Conservation (phyloP, 169 alveolate genomes). For the Neospora caninum region DNA sequence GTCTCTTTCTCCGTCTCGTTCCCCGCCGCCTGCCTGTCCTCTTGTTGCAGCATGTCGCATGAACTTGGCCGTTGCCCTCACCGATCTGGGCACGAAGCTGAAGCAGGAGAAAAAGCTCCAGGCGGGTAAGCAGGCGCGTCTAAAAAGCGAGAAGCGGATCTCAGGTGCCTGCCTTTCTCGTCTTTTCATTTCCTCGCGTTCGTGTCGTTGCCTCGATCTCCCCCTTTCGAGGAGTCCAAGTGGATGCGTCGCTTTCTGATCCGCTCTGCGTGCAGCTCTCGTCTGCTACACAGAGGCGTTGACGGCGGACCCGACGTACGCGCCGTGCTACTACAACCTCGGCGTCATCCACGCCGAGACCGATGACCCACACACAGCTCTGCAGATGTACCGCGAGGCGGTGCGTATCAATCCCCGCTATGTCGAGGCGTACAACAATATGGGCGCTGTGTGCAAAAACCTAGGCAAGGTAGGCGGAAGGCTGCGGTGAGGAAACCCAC, state of each 20-base stretch:
- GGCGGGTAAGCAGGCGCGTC: conserved; percentile 6
- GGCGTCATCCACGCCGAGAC: conserved; percentile 45
- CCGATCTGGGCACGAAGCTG: conserved; percentile 58
- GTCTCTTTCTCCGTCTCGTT: not conserved
- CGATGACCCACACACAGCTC: not conserved
- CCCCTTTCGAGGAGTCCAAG: too few species aligned
- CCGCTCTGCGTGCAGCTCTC: not conserved
- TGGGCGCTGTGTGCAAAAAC: conserved; percentile 70
- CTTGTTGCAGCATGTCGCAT: not conserved
- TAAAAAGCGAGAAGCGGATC: not conserved
- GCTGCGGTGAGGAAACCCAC: too few species aligned
- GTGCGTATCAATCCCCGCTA: conserved; percentile 51
- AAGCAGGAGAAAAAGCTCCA: not conserved
- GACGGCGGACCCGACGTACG: not conserved
- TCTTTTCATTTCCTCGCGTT: too few species aligned
- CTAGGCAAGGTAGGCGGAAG: conserved; percentile 28
- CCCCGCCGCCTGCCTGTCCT: not conserved
- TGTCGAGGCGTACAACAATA: conserved; percentile 73
- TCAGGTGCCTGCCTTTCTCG: not conserved
- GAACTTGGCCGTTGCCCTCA: conserved; percentile 46
- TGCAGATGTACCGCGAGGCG: conserved; percentile 6
- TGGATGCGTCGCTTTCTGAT: too few species aligned
- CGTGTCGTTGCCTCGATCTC: too few species aligned
- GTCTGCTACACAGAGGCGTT: not conserved
- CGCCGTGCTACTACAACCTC: not conserved